Evolutionary conservation across 31 red algal genomes (phyloP), one percentile per base, ranked within the genome.

Genomic region (Asparagopsis taxiformis): DNA sequence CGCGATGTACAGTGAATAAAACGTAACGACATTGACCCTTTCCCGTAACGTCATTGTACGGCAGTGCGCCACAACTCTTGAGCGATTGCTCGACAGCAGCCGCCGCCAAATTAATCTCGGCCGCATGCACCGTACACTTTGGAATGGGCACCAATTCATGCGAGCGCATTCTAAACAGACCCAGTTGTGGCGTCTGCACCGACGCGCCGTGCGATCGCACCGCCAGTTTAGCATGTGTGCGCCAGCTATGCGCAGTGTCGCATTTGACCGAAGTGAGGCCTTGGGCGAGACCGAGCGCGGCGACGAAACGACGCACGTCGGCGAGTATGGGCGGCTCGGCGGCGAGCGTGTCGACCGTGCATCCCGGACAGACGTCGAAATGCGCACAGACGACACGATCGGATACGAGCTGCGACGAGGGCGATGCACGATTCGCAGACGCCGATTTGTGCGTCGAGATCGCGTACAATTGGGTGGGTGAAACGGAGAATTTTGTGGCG

Each of bases 221-320:
- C 2, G 92, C 92, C 24, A 96, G 92, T 37, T 91, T 96, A 9
- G 92, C 92, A 49, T 85, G 78, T 25, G 85, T 85, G 6, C 92
- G 74, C 92, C 92, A 96, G 31, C 59, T 69, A 24, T 75, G 51
- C 1, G 51, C 50, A 17, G 70, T 23, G 20, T 44, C 46, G 20
- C 35, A 57, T 1, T 71, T 58, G 13, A 79, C 89, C 11, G 64
- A 39, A 13, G 73, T 22, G 13, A 62, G 57, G 10, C 53, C 54
- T 6, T 24, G 19, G 2, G 35, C 21, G 26, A 51, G 62, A 3
- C 74, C 29, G 11, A 70, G 55, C 11, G 26, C 74, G 0, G 50
- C 37, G 3, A 86, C 55, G 54, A 82, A 93, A 15, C 65, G 33
- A 22, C 46, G 58, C 28, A 65, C 74, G 15, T 55, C 39, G 0